These are phyloP conservation scores for Pythium periplocum DNA, from an alignment of 352 stramenopile species.

Conservation along the genomic window DNA sequence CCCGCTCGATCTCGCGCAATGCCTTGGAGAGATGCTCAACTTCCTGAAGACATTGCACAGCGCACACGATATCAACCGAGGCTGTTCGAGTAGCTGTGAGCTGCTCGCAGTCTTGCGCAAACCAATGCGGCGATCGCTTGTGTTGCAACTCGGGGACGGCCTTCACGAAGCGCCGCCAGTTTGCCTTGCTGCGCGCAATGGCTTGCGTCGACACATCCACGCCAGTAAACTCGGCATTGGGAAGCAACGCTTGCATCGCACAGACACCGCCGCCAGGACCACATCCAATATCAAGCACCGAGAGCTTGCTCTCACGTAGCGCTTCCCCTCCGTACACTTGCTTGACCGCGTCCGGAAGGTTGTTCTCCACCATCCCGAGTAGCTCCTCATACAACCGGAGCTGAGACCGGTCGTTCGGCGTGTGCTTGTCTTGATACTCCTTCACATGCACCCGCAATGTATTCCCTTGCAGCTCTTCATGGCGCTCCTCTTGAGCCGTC, in stretches of 20 bases:
- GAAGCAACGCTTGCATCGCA: conserved; percentile 51
- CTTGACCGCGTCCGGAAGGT: background rate
- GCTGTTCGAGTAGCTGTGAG: conserved; percentile 42
- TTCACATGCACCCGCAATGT: conserved; percentile 8
- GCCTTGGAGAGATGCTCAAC: conserved; percentile 38
- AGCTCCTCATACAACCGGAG: conserved; percentile 60
- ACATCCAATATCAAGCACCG: conserved; percentile 62
- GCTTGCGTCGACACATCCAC: conserved; percentile 61
- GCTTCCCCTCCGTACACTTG: conserved; percentile 1
- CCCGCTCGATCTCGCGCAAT: conserved; percentile 46
- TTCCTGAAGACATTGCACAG: conserved; percentile 66
- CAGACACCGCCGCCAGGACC: conserved; percentile 60
- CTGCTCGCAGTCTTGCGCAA: conserved; percentile 61
- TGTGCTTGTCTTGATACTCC: conserved; percentile 17
- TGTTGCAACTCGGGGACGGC: conserved; percentile 27
- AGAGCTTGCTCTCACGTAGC: conserved; percentile 12
- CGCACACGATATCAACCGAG: conserved; percentile 51
- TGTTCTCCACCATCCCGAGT: conserved; percentile 25
- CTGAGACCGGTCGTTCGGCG: conserved; percentile 33
- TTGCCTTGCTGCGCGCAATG: conserved; percentile 57
- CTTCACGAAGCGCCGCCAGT: conserved; percentile 47
- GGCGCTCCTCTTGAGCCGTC: background rate
- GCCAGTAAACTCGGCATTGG: conserved; percentile 40
- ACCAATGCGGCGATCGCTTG: conserved; percentile 36
- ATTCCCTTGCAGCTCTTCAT: conserved; percentile 6